phyloP scores from a whole-genome alignment of 78 protist species.

The Creolimax fragrantissima region DNA sequence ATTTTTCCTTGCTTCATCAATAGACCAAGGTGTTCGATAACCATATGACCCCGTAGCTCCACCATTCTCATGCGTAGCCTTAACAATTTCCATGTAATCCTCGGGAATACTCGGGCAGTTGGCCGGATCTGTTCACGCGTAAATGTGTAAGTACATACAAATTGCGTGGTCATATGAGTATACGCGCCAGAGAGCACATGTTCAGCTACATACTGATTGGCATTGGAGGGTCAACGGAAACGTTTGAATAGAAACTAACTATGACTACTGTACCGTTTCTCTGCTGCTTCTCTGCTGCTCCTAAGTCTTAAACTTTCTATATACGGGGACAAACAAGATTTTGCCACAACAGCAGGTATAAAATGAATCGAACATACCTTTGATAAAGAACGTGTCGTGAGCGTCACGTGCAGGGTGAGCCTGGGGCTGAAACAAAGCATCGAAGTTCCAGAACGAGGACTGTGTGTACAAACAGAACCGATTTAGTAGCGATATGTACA shows the following conservation, averaged over 20 bases:
- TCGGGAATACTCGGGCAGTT: constrained; percentile 26
- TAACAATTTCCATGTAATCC: constrained; percentile 84
- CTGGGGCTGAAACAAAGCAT: constrained; percentile 97
- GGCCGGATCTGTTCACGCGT: constrained; percentile 37
- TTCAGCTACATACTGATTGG: neutral
- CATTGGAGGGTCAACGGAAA: neutral
- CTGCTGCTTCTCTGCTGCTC: neutral
- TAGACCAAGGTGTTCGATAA: constrained; percentile 86
- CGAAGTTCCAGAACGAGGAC: constrained; percentile 98
- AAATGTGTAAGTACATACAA: neutral
- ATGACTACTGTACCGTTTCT: too few relatives aligned
- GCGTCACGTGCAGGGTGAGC: constrained; percentile 99
- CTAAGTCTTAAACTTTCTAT: neutral
- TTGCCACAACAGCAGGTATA: neutral
- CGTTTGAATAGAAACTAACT: too few relatives aligned
- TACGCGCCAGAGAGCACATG: neutral
- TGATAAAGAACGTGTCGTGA: constrained; percentile 98
- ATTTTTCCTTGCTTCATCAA: constrained; percentile 82
- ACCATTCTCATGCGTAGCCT: constrained; percentile 64
- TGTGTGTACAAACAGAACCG: neutral
- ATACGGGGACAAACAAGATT: neutral
- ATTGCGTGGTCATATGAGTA: neutral
- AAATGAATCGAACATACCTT: neutral
- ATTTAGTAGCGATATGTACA: too few relatives aligned
- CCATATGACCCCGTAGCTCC: constrained; percentile 87